A percentile compares a stretch with the other conserved stretches of the same genome.
Conservation (phyloP, 129 eudicot species). For the Saussurea involucrata region DNA sequence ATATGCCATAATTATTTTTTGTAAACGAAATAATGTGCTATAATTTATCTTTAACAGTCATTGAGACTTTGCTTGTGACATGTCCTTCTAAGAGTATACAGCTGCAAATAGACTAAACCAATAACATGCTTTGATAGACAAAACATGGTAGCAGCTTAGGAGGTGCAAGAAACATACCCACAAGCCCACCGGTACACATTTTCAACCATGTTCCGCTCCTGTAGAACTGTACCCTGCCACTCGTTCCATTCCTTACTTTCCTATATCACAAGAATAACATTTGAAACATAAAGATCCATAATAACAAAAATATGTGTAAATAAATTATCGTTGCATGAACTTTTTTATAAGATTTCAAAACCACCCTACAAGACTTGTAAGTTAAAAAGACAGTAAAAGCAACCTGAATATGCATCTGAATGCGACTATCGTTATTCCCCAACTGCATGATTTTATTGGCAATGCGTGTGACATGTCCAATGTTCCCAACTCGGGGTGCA, state of each 20-base stretch:
- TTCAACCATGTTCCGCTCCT: conserved; percentile 72
- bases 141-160: not conserved
- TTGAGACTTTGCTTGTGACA: not conserved
- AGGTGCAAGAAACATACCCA: conserved; percentile 53
- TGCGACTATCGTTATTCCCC: conserved; percentile 45
- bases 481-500: conserved; percentile 63
- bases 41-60: not conserved
- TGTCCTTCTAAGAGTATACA: not conserved
- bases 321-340: not conserved
- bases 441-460: conserved; percentile 69
- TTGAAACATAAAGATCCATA: not conserved
- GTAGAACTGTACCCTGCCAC: conserved; percentile 71
- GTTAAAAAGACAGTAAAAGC: too few relatives aligned
- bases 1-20: not conserved
- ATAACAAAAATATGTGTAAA: not conserved
- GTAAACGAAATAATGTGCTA: not conserved
- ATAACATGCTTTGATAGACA: not conserved
- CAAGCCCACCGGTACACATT: conserved; percentile 95
- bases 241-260: conserved; percentile 73
- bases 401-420: conserved; percentile 61
- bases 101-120: not conserved
- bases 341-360: not conserved
- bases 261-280: conserved; percentile 30
- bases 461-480: conserved; percentile 80
- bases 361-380: not conserved